phyloP scores from a whole-genome alignment of 305 asterid genomes.

The Ilex paraguariensis region DNA sequence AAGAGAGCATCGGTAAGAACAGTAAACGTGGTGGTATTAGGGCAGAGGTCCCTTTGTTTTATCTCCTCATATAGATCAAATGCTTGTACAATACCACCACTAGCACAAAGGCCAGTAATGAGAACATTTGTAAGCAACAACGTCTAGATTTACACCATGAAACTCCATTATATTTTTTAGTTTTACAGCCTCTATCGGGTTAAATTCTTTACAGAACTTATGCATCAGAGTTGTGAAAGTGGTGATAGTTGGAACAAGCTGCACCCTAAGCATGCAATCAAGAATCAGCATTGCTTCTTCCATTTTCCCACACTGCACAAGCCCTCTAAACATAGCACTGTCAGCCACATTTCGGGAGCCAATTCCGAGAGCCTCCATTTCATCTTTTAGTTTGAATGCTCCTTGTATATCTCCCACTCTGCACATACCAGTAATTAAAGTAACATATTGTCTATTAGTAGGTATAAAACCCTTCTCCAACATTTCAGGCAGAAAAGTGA shows the following conservation, averaged over 20 bases:
- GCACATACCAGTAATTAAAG: conserved; percentile 60
- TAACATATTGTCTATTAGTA: conserved; percentile 52
- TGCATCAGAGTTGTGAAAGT: conserved; percentile 79
- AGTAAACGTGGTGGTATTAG: conserved; percentile 60
- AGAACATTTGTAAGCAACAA: conserved; percentile 72
- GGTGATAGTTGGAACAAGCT: conserved; percentile 53
- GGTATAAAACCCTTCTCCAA: conserved; percentile 50
- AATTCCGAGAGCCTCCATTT: conserved; percentile 46
- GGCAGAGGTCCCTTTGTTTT: conserved; percentile 52
- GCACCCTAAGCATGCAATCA: conserved; percentile 53
- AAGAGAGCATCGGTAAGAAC: conserved; percentile 40
- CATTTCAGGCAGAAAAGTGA: conserved; percentile 45
- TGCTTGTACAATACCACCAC: conserved; percentile 37
- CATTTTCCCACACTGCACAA: conserved; percentile 53
- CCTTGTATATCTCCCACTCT: conserved; percentile 58
- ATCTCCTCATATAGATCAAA: conserved; percentile 68
- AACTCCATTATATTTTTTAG: conserved; percentile 58
- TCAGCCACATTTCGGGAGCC: conserved; percentile 41
- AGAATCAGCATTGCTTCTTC: conserved; percentile 61
- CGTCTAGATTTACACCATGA: conserved; percentile 63
- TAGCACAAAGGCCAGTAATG: conserved; percentile 48
- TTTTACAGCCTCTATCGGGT: conserved; percentile 46
- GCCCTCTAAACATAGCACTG: conserved; percentile 76
- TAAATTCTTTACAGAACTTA: conserved; percentile 52
- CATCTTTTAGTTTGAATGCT: conserved; percentile 55